Percentiles rank a stretch among this genome's conserved stretches.
Conservation (phyloP, 805 yeast genomes). For the Hermanozyma aechmeae region DNA sequence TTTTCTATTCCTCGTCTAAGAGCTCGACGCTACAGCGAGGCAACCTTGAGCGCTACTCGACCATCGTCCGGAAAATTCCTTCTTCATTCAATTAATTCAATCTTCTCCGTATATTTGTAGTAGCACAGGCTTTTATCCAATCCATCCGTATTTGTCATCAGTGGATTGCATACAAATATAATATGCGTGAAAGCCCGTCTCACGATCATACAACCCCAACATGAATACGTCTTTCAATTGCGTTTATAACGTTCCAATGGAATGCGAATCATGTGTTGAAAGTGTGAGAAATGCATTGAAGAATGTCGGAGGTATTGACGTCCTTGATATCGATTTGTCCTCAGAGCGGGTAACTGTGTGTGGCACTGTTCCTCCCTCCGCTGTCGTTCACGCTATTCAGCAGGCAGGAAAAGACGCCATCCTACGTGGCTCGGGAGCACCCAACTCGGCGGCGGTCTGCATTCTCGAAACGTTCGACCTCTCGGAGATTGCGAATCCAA, state of each 20-base stretch:
- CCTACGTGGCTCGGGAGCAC: constrained; percentile 81
- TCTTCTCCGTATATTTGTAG: too few species aligned
- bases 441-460: constrained; percentile 86
- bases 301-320: constrained; percentile 39
- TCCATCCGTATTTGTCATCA: too few species aligned
- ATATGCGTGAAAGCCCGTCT: too few species aligned
- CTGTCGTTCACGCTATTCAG: constrained; percentile 59
- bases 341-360: constrained; percentile 56
- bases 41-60: too few species aligned
- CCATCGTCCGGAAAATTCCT: too few species aligned
- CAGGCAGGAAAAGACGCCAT: constrained; percentile 80
- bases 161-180: too few species aligned
- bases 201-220: too few species aligned
- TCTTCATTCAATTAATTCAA: too few species aligned
- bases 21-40: too few species aligned
- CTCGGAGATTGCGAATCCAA: constrained; percentile 42
- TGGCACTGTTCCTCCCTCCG: constrained; percentile 72
- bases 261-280: constrained; percentile 64
- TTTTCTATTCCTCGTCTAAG: too few species aligned
- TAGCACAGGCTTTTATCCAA: too few species aligned
- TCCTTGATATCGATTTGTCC: constrained; percentile 46
- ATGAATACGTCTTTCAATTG: constrained; percentile 35
- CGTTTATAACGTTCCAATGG: constrained; percentile 80
- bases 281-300: constrained; percentile 48
- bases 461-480: constrained; percentile 67